phyloP scores from a whole-genome alignment of 2,329 filamentous ascomycete species.

The Chaetomiaceae sp. region DNA sequence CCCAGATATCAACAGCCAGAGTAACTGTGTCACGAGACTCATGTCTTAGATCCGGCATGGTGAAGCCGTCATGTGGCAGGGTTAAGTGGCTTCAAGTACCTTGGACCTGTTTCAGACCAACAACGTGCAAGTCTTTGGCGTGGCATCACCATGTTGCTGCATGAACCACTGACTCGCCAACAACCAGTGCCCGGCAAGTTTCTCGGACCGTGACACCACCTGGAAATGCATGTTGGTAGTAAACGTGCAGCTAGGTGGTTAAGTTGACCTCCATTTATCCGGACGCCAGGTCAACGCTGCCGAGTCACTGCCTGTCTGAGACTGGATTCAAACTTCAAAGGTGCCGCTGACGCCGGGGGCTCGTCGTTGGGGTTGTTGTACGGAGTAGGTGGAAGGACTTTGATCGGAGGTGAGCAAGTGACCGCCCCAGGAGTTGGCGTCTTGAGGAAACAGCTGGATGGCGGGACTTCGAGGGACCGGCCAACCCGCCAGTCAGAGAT shows the following conservation, averaged over 20 bases:
- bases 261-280: conserved; percentile 9
- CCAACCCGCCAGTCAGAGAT: too few species aligned
- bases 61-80: background rate
- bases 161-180: background rate
- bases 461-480: too few species aligned
- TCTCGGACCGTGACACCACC: conserved; percentile 5
- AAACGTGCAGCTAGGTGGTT: background rate
- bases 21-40: background rate
- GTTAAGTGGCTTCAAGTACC: background rate
- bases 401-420: too few species aligned
- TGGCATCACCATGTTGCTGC: background rate
- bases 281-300: background rate
- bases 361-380: too few species aligned
- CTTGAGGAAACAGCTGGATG: too few species aligned
- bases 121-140: background rate
- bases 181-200: conserved; percentile 1
- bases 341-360: too few species aligned
- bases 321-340: too few species aligned
- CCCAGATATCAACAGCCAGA: too few species aligned
- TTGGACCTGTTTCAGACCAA: background rate
- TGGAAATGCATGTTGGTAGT: conserved; percentile 8
- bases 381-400: too few species aligned
- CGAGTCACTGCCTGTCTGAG: too few species aligned
- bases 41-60: background rate
- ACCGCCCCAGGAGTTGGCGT: too few species aligned